These are phyloP conservation scores for Ophiobolus disseminans DNA, from an alignment of 2,329 filamentous ascomycete species.

Conservation along the genomic window DNA sequence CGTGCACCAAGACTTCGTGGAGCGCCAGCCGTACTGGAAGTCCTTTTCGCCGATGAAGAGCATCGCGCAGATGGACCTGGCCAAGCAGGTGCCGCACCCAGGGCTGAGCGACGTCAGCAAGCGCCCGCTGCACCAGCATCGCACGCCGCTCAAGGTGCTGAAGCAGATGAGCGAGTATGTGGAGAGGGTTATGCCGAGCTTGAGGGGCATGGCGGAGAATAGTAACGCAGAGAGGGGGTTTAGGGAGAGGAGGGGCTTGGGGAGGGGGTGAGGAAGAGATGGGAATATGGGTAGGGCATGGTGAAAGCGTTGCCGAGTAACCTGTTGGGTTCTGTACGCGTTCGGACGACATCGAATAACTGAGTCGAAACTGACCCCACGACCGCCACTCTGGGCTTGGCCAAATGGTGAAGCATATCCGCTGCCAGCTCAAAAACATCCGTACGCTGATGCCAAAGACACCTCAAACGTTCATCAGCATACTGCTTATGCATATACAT, in stretches of 20 bases:
- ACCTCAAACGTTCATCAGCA: neutral
- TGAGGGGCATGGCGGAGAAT: constrained; percentile 42
- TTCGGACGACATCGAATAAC: neutral
- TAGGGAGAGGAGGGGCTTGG: constrained; percentile 1
- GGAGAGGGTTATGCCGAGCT: constrained; percentile 34
- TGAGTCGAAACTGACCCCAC: too few species aligned
- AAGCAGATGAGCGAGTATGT: constrained; percentile 32
- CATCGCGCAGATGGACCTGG: constrained; percentile 48
- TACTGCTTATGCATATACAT: neutral
- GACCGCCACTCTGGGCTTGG: too few species aligned
- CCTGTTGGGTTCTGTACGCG: neutral
- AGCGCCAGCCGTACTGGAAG: constrained; percentile 45
- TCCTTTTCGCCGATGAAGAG: constrained; percentile 41
- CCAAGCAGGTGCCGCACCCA: constrained; percentile 47
- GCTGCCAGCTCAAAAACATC: too few species aligned
- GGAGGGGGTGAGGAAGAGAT: neutral
- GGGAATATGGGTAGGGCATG: neutral
- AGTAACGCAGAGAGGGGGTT: constrained; percentile 14
- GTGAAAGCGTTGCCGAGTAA: too few species aligned
- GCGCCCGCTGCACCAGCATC: constrained; percentile 40
- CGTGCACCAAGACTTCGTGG: constrained; percentile 52
- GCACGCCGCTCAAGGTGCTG: constrained; percentile 42
- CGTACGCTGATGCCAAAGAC: too few species aligned
- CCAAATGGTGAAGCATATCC: too few species aligned
- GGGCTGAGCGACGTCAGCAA: constrained; percentile 53